Base-by-base conservation (phyloP, 2,329 filamentous ascomycete species). In the Monosporascus cannonballus region DNA sequence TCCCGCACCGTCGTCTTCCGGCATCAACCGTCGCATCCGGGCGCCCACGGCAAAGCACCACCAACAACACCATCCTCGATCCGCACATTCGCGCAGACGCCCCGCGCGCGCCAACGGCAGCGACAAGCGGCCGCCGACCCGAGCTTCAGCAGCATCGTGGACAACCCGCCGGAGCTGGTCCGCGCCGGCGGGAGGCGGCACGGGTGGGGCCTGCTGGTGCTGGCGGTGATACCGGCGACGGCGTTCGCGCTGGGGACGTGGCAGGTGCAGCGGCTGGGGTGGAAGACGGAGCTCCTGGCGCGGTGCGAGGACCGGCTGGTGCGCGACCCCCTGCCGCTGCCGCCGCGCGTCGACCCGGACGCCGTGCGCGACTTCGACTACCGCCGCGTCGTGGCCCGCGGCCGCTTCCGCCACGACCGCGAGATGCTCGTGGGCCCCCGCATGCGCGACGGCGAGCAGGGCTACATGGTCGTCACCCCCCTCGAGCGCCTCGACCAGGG, bases 371-470 rank as follows among this genome's bases (percentile, higher is more conserved):
- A 96, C 38, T 99, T 99, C 69, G 93, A 99, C 70, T 96, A 93
- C 73, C 82, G 94, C 55, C 82, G 90, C 52, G 89, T 99, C 48
- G 80, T 83, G 57, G 87, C 90, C 11, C 82, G 76, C 0, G 94
- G 94, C 9, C 75, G 71, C 52, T 85, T 90, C 61, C 76, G 88
- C 39, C 94, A 99, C 71, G 92, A 96, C 67, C 84, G 89, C 68
- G 94, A 99, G 76, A 99, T 99, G 92, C 78, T 99, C 50, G 85
- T 99, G 54, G 94, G 94, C 1, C 94, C 94, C 53, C 84, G 94
- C 47, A 84, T 96, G 75, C 81, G 85, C 56, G 93, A 99, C 57
- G 93, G 93, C 14, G 83, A 93, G 65, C 87, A 96, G 66, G 94
- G 94, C 2, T 99, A 85, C 72, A 82, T 95, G 64, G 93, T 99